A percentile compares a stretch with the other conserved stretches of the same genome.
phyloP scores from a whole-genome alignment of 1,139 yeast genomes.

The Scheffersomyces titani region DNA sequence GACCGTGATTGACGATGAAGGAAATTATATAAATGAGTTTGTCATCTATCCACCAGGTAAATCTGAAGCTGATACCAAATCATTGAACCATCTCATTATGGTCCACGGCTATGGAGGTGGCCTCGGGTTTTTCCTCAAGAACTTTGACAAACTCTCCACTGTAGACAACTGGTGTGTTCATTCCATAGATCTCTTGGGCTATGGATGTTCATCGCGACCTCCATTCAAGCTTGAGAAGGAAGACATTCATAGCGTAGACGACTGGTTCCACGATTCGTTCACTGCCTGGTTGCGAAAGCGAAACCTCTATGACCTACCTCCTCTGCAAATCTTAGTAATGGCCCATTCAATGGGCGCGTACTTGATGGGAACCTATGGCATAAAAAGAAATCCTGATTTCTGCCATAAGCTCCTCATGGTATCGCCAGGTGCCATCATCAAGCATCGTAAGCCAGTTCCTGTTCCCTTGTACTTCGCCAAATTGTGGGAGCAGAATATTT shows the following conservation, averaged over 20 bases:
- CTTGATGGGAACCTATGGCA: constrained; percentile 49
- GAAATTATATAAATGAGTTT: constrained; percentile 62
- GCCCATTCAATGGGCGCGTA: constrained; percentile 72
- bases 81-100: constrained; percentile 59
- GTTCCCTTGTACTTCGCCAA: constrained; percentile 66
- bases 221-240: constrained; percentile 37
- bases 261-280: constrained; percentile 56
- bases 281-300: constrained; percentile 45
- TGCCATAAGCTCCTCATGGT: constrained; percentile 52
- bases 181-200: constrained; percentile 73
- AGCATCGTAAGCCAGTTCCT: constrained; percentile 38
- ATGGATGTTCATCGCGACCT: constrained; percentile 73
- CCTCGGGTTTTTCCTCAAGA: constrained; percentile 67
- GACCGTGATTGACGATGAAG: constrained; percentile 42
- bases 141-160: constrained; percentile 47
- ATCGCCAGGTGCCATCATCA: constrained; percentile 67
- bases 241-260: constrained; percentile 41
- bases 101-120: constrained; percentile 85
- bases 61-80: constrained; percentile 24
- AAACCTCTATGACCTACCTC: constrained; percentile 20
- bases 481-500: constrained; percentile 70
- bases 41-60: constrained; percentile 51
- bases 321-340: constrained; percentile 39
- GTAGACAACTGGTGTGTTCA: constrained; percentile 60
- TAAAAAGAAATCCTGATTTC: constrained; percentile 39